Evolutionary conservation across 2,329 filamentous ascomycete genomes (phyloP), one percentile per base, ranked within the genome.

Genomic region (Neofusicoccum parvum): DNA sequence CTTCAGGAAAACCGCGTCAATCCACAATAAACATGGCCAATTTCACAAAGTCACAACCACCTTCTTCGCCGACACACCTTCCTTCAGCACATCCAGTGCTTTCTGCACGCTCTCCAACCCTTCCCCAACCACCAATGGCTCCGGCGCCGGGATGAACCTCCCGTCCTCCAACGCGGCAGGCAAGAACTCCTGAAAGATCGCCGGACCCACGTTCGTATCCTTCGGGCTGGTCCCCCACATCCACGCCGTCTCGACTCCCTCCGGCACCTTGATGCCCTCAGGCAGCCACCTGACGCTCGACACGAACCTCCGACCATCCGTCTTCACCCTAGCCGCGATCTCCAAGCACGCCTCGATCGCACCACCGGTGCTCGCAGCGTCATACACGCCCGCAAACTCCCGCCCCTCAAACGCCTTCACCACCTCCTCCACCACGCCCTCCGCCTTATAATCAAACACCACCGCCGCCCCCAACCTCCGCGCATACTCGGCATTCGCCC

Each of bases 361-460:
- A 6, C 34, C 64, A 0, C 20, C 20, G 12, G 5, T 14, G 1
- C 45, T 20, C 2, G 76, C 73, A n/a, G 72, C 69, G 65, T 81
- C 79, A 67, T 79, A 78, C 48, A 78, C 70, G 12, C 80, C 80
- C 1, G 71, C 70, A 60, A 80, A 80, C 15, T 77, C 71, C 37
- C 72, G 69, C 6, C 73, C 75, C 20, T n/a, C 23, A 11, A 80
- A 69, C 4, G 76, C 76, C 14, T 70, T 69, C 14, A 80, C 72
- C 43, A 77, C 75, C 2, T 77, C 71, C 15, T 78, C 73, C 15
- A 79, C 73, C 3, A 79, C 67, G 5, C 67, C 69, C 4, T 67
- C 41, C 43, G 64, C 66, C 17, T 73, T 73, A 69, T 82, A 75
- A 65, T 78, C 75, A 34, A 76, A 64, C 7, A 71, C 74, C 27